Percentiles rank a stretch among this genome's conserved stretches.
Conservation (phyloP, 192 early-diverging fungal species). For the Backusella mclennaniae region DNA sequence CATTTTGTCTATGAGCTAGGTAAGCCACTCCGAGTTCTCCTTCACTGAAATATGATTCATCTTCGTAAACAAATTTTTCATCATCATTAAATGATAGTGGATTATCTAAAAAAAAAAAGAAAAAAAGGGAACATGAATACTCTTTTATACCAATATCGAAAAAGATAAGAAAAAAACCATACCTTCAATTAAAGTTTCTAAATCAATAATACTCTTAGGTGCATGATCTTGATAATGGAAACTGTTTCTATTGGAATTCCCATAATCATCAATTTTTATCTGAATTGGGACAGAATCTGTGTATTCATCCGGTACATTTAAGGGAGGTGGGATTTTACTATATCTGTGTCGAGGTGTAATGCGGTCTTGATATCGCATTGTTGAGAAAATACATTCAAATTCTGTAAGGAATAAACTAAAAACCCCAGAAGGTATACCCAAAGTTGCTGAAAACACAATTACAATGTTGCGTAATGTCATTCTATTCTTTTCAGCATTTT, state of each 20-base stretch:
- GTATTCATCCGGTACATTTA: background rate
- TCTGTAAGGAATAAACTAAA: constrained; percentile 90
- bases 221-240: constrained; percentile 40
- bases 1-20: constrained; percentile 3
- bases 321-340: background rate
- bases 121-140: background rate
- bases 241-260: constrained; percentile 38
- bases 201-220: constrained; percentile 35
- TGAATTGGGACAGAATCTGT: background rate
- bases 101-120: background rate
- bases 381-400: constrained; percentile 81
- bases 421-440: constrained; percentile 91
- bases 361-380: background rate
- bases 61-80: background rate
- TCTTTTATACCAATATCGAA: background rate
- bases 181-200: constrained; percentile 37
- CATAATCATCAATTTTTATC: background rate
- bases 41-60: constrained; percentile 9
- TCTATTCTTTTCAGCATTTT: constrained; percentile 82
- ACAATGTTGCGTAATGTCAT: constrained; percentile 96
- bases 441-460: constrained; percentile 94
- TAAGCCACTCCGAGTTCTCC: constrained; percentile 11
- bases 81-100: background rate
- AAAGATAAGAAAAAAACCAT: background rate
- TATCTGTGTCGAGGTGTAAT: background rate